phyloP scores from a whole-genome alignment of 805 yeast species.

The Zygotorulaspora sp. region DNA sequence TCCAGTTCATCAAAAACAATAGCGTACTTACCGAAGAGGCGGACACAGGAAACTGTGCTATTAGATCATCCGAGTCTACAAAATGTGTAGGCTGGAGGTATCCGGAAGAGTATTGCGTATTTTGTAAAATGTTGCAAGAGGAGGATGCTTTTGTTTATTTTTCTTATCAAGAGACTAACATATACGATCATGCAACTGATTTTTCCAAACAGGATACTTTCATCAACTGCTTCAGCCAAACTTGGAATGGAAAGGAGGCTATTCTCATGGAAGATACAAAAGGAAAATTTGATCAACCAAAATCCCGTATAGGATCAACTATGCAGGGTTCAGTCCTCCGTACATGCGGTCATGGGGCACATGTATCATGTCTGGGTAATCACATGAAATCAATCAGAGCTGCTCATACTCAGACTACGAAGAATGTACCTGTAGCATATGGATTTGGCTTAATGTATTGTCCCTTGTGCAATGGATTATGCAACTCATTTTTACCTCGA shows the following conservation, averaged over 20 bases:
- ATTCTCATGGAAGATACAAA: too few relatives aligned
- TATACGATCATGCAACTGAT: constrained; percentile 23
- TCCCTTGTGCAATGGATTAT: constrained; percentile 85
- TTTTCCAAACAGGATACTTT: constrained; percentile 31
- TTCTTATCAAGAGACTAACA: constrained; percentile 29
- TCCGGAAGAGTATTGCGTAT: constrained; percentile 30
- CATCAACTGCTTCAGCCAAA: constrained; percentile 18
- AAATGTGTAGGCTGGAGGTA: constrained; percentile 15
- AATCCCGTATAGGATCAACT: constrained; percentile 40
- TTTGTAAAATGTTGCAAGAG: constrained; percentile 32
- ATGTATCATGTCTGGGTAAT: constrained; percentile 66
- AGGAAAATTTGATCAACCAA: not conserved
- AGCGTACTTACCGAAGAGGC: constrained; percentile 26
- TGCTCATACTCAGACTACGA: constrained; percentile 66
- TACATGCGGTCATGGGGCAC: constrained; percentile 95
- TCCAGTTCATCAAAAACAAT: constrained; percentile 60
- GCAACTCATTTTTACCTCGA: constrained; percentile 78
- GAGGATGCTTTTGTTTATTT: constrained; percentile 31
- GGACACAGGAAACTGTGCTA: constrained; percentile 12
- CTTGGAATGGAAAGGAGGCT: too few relatives aligned
- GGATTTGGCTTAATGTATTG: constrained; percentile 75
- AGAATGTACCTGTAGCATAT: constrained; percentile 73
- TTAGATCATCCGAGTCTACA: constrained; percentile 2
- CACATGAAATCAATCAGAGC: constrained; percentile 53
- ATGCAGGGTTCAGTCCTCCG: constrained; percentile 20